phyloP scores from a whole-genome alignment of 306 rosid genomes.

The Medicago arabica region DNA sequence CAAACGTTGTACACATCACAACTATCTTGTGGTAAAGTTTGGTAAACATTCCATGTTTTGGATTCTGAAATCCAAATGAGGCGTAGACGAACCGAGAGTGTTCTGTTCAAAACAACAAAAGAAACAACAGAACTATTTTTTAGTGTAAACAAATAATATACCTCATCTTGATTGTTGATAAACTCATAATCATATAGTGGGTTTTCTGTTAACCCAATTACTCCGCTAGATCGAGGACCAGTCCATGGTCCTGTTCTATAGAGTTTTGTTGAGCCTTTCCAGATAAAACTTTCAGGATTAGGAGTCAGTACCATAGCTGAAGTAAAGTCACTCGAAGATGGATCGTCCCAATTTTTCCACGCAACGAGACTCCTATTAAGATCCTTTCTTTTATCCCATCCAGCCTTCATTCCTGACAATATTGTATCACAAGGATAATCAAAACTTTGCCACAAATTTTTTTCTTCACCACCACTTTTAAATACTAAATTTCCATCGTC shows the following conservation, averaged over 20 bases:
- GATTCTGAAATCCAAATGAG: neutral
- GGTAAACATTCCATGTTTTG: conserved; percentile 27
- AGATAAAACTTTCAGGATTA: conserved; percentile 46
- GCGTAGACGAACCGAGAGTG: neutral
- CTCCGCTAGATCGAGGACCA: conserved; percentile 41
- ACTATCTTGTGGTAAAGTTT: conserved; percentile 7
- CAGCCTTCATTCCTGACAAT: conserved; percentile 46
- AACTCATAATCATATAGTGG: conserved; percentile 2
- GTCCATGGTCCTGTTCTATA: conserved; percentile 55
- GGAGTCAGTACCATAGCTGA: conserved; percentile 22
- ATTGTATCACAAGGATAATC: conserved; percentile 64
- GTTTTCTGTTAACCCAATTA: neutral
- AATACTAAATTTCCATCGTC: conserved; percentile 58
- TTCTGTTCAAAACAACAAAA: conserved; percentile 36
- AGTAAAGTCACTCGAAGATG: conserved; percentile 50
- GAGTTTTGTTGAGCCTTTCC: conserved; percentile 35
- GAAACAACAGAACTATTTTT: conserved; percentile 24
- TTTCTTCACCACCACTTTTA: neutral
- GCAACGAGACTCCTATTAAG: conserved; percentile 48
- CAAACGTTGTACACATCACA: conserved; percentile 41
- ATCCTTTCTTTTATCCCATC: conserved; percentile 48
- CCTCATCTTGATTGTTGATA: conserved; percentile 17
- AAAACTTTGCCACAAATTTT: conserved; percentile 62
- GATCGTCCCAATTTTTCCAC: conserved; percentile 61
- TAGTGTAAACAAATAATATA: neutral